phyloP scores from a whole-genome alignment of 805 yeast genomes.

The Kluyveromyces nonfermentans region DNA sequence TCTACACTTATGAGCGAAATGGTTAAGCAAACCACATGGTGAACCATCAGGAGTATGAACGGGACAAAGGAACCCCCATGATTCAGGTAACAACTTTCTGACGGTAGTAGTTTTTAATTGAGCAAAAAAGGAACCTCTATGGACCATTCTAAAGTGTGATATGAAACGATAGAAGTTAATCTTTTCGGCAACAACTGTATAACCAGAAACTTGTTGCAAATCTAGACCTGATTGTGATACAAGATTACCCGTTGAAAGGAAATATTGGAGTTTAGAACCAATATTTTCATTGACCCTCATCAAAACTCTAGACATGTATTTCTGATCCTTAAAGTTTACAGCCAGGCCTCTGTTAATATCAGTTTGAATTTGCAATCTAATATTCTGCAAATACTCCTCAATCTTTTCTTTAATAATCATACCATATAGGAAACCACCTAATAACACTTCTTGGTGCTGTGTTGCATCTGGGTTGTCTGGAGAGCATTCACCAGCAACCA shows the following conservation, averaged over 20 bases:
- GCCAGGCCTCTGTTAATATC: conserved; percentile 76
- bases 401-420: conserved; percentile 95
- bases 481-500: conserved; percentile 93
- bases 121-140: conserved; percentile 98
- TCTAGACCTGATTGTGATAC: conserved; percentile 96
- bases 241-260: conserved; percentile 92
- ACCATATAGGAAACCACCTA: conserved; percentile 94
- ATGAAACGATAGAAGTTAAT: conserved; percentile 94
- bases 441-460: conserved; percentile 92
- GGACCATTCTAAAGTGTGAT: conserved; percentile 99
- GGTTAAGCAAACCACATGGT: conserved; percentile 96
- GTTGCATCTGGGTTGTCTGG: conserved; percentile 99
- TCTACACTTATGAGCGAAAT: conserved; percentile 89
- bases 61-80: conserved; percentile 99
- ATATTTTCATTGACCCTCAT: conserved; percentile 80
- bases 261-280: conserved; percentile 89
- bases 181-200: conserved; percentile 97
- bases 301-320: conserved; percentile 74
- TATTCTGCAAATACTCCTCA: conserved; percentile 77
- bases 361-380: conserved; percentile 63
- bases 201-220: conserved; percentile 95
- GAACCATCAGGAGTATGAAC: conserved; percentile 99
- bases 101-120: conserved; percentile 96
- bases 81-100: conserved; percentile 90
- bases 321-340: conserved; percentile 74